These are phyloP conservation scores for Cinnamomum chago DNA, from an alignment of 164 flowering plant species.

Conservation along the genomic window DNA sequence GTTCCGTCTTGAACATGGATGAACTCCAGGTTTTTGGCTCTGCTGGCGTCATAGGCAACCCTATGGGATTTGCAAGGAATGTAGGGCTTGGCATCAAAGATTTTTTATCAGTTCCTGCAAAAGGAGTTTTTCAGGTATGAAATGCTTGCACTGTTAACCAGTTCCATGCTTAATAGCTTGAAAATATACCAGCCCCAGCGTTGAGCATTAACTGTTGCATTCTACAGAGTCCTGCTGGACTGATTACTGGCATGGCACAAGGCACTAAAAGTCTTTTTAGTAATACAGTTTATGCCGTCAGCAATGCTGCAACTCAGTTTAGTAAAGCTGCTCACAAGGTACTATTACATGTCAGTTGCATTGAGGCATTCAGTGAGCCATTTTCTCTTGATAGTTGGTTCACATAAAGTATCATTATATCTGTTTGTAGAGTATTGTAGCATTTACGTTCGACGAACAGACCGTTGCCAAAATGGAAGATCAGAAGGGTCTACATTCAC, in stretches of 20 bases:
- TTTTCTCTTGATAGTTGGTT: neutral
- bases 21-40: conserved; percentile 82
- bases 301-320: conserved; percentile 96
- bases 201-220: conserved; percentile 10
- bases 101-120: conserved; percentile 82
- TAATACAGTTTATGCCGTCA: conserved; percentile 85
- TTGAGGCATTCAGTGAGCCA: neutral
- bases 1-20: conserved; percentile 10
- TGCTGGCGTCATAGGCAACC: conserved; percentile 97
- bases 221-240: conserved; percentile 76
- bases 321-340: conserved; percentile 97
- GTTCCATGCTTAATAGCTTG: neutral
- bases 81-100: conserved; percentile 86
- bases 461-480: conserved; percentile 53
- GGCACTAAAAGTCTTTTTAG: conserved; percentile 88
- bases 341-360: conserved; percentile 4
- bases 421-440: conserved; percentile 74
- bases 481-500: conserved; percentile 50
- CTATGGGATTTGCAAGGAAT: conserved; percentile 91
- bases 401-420: neutral
- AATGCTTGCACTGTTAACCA: neutral
- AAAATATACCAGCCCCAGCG: neutral
- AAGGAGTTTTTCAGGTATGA: conserved; percentile 58
- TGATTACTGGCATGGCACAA: conserved; percentile 76
- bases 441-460: conserved; percentile 84